Evolutionary conservation across 208 protist species (phyloP), one percentile per base, ranked within the genome.

Genomic region (Leishmania tarentolae): DNA sequence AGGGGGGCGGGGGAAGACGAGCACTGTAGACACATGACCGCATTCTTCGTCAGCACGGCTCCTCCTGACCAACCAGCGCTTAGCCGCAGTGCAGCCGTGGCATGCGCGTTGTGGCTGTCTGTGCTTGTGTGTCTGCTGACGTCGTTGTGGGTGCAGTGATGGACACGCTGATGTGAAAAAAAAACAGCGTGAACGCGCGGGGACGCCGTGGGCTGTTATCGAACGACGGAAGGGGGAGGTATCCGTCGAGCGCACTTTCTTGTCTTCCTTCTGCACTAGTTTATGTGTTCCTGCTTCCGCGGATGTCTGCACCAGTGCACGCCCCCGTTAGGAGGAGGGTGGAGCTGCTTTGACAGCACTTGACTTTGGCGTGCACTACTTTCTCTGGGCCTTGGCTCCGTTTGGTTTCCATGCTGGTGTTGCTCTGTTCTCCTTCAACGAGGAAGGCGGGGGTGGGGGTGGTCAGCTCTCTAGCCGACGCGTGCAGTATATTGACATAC

Each of bases 331-430:
- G 50, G 50, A 1, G 0, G 47, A 15, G 5, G 0, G 50, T 1
- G 50, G 15, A 9, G 1, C 21, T 7, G 15, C 50, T 53, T 53
- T 17, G 15, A 17, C 50, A 9, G 50, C 6, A 21, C 50, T 0
- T 53, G 13, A 17, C 2, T 53, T 17, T 21, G 3, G 50, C 50
- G 15, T 53, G 50, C 59, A 19, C 44, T 80, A 75, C 46, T 83
- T 78, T 86, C 52, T 83, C 46, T 73, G 13, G 46, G 72, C 28
- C 56, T 1, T 63, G 7, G 57, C 8, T 2, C 17, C 57, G 8
- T 63, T 13, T 0, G 50, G 50, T 53, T 53, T 17, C 21, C 15
- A 17, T 35, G 24, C 9, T 63, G n/a, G 28, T 9, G 11, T 63
- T 6, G 28, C 57, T 63, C 57, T 13, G 28, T 31, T 15, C 28